Evolutionary conservation across 352 stramenopile genomes (phyloP), one percentile per base, ranked within the genome.

Genomic region (Albugo candida): DNA sequence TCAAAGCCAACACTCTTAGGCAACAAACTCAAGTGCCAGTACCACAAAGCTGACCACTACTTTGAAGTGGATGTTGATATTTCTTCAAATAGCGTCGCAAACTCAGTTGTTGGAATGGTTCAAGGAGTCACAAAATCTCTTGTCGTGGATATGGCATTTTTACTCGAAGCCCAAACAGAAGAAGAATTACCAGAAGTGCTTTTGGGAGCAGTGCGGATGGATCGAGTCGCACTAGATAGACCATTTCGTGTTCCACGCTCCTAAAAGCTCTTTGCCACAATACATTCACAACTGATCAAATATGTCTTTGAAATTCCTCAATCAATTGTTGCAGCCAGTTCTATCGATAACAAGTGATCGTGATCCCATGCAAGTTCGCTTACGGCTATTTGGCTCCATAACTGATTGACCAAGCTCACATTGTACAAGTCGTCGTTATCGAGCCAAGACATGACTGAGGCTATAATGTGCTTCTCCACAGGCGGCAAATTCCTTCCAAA

Each of bases 51-150:
- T 41, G 75, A 88, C 46, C 88, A 94, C 51, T 97, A 95, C 63
- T 95, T 97, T 55, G 93, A 98, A 63, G 63, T 97, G 36, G 87
- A 96, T 58, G 71, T 97, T 39, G 89, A 98, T 60, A 96, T 97
- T 51, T 91, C 82, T 36, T 94, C 70, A 45, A 95, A 87, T 59
- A 80, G 71, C 47, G 86, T 97, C 13, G 92, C 77, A 27, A 87
- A 91, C 55, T 83, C 72, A 10, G 75, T 91, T 49, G 71, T 91
- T 13, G 75, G 77, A 17, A 89, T 93, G 74, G 81, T 93, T 41
- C 79, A 89, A 54, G 77, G 79, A 31, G 80, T 89, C 41, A 91
- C 79, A 44, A 91, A 87, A 60, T 83, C 79, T 19, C 67, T 93
- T 1, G 80, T 92, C 2, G 72, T 93, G 43, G 81, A 93, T 60